Evolutionary conservation across 345 rosid species (phyloP).

Genomic region (Eucalyptus regnans): DNA sequence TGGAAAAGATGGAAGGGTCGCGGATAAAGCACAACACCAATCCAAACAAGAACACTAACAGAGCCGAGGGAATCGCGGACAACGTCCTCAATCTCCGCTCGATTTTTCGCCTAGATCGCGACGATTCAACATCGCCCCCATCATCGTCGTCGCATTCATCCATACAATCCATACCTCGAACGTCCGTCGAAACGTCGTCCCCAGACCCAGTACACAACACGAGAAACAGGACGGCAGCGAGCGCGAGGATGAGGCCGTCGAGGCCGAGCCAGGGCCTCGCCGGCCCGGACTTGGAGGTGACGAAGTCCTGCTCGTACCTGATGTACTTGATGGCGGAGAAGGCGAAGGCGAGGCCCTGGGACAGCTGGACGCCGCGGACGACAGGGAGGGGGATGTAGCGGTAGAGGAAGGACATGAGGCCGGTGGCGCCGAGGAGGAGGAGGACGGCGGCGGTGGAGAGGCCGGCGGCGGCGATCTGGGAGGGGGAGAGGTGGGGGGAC

Average conservation of each 20-base stretch:
- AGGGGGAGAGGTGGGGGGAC: conserved; percentile 44
- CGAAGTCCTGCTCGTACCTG: conserved; percentile 52
- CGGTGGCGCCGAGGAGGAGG: conserved; percentile 56
- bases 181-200: neutral
- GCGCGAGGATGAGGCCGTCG: conserved; percentile 61
- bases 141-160: neutral
- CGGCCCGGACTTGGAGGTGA: conserved; percentile 41
- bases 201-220: conserved; percentile 66
- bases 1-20: conserved; percentile 38
- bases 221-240: conserved; percentile 42
- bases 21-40: conserved; percentile 48
- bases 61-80: conserved; percentile 60
- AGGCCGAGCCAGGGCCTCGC: conserved; percentile 71
- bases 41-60: conserved; percentile 56
- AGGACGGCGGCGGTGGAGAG: conserved; percentile 47
- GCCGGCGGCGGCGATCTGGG: conserved; percentile 66
- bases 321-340: conserved; percentile 82
- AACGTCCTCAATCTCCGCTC: conserved; percentile 35
- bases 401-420: conserved; percentile 70
- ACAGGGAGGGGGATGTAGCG: conserved; percentile 73
- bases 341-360: conserved; percentile 84
- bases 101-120: neutral
- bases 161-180: neutral
- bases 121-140: neutral
- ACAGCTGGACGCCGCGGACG: conserved; percentile 92